phyloP scores from a whole-genome alignment of 2,329 filamentous ascomycete genomes.

The Lachnellula occidentalis region DNA sequence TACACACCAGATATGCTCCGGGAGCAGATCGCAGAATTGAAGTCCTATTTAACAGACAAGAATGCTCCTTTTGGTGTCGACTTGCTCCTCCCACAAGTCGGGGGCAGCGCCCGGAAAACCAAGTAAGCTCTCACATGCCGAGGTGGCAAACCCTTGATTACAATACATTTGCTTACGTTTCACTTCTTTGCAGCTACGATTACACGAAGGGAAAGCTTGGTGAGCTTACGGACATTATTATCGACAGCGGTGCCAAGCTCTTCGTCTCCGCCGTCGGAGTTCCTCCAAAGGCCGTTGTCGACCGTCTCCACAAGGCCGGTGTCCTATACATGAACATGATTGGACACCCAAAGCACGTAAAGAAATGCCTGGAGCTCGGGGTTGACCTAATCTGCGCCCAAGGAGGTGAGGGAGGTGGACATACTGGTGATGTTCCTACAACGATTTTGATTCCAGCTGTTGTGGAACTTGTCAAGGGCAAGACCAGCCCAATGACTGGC shows the following conservation, averaged over 20 bases:
- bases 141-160: slow-evolving; percentile 8
- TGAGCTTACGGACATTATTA: slow-evolving; percentile 85
- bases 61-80: slow-evolving; percentile 94
- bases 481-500: slow-evolving; percentile 83
- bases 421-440: slow-evolving; percentile 92
- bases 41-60: slow-evolving; percentile 82
- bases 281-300: slow-evolving; percentile 81
- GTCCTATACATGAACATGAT: slow-evolving; percentile 99
- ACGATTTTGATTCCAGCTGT: slow-evolving; percentile 86
- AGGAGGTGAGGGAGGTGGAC: slow-evolving; percentile 93
- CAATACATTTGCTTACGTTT: slow-evolving; percentile 13
- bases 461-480: slow-evolving; percentile 71
- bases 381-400: slow-evolving; percentile 98
- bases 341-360: slow-evolving; percentile 97
- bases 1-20: slow-evolving; percentile 97
- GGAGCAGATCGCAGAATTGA: slow-evolving; percentile 92
- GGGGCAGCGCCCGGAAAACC: slow-evolving; percentile 89
- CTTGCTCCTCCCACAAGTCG: slow-evolving; percentile 87
- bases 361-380: slow-evolving; percentile 89
- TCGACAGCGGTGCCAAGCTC: slow-evolving; percentile 82
- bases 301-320: slow-evolving; percentile 79
- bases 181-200: slow-evolving; percentile 66
- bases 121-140: slow-evolving; percentile 50
- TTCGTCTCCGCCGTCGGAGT: slow-evolving; percentile 97
- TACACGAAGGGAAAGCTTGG: slow-evolving; percentile 99